Evolutionary conservation across 2,329 filamentous ascomycete genomes (phyloP).

Genomic region (Reticulascus tulasneorum): DNA sequence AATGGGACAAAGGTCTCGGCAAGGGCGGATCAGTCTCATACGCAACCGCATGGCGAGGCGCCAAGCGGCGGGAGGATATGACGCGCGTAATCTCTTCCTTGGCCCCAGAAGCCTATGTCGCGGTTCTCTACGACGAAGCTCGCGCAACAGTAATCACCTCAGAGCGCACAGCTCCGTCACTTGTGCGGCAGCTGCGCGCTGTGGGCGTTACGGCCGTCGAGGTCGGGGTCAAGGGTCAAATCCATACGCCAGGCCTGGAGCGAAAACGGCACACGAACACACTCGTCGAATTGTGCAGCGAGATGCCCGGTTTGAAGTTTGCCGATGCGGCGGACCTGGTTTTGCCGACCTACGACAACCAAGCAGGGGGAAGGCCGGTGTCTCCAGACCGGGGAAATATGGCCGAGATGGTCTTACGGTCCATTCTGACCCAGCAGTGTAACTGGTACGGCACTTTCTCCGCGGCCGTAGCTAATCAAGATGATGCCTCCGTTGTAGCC

Average conservation of each 20-base stretch:
- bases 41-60: too few species aligned
- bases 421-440: background rate
- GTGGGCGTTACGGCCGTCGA: slow-evolving; percentile 13
- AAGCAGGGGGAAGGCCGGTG: too few species aligned
- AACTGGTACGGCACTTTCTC: background rate
- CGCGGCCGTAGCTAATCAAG: background rate
- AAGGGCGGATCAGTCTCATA: too few species aligned
- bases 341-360: slow-evolving; percentile 19
- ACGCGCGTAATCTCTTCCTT: too few species aligned
- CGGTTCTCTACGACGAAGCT: slow-evolving; percentile 31
- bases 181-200: slow-evolving; percentile 21
- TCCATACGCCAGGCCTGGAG: slow-evolving; percentile 30
- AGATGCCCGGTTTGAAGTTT: slow-evolving; percentile 24
- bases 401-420: background rate
- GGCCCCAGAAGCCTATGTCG: slow-evolving; percentile 33
- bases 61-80: too few species aligned
- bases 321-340: slow-evolving; percentile 23
- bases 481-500: slow-evolving; percentile 18
- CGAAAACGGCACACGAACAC: too few species aligned
- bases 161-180: slow-evolving; percentile 6
- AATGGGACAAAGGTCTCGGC: too few species aligned
- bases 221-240: slow-evolving; percentile 26
- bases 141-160: slow-evolving; percentile 30
- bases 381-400: too few species aligned
- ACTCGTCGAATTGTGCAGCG: too few species aligned